Evolutionary conservation across 495 filamentous ascomycete genomes (phyloP).

Genomic region (Tuber magnatum): DNA sequence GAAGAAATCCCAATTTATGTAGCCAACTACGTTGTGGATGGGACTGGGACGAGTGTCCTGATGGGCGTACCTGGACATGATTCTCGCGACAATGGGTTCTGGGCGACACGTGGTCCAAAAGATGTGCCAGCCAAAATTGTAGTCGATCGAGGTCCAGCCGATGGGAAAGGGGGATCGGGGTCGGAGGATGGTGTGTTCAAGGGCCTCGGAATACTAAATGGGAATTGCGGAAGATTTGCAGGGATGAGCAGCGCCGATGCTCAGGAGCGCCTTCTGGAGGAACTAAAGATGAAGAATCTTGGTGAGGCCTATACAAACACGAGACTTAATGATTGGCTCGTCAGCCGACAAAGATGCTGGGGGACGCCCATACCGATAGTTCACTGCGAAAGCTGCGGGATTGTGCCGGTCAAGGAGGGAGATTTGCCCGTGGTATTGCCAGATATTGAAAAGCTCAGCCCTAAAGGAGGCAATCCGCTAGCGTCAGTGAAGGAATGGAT

Average conservation of each 20-base stretch:
- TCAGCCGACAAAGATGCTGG: slow-evolving; percentile 86
- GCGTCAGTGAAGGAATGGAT: slow-evolving; percentile 66
- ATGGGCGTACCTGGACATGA: slow-evolving; percentile 92
- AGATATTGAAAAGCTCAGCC: slow-evolving; percentile 56
- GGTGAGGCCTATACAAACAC: slow-evolving; percentile 27
- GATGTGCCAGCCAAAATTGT: slow-evolving; percentile 44
- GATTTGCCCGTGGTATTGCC: slow-evolving; percentile 73
- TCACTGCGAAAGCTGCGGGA: slow-evolving; percentile 69
- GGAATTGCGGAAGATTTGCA: slow-evolving; percentile 54
- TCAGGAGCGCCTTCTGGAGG: slow-evolving; percentile 55
- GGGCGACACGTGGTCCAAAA: slow-evolving; percentile 42
- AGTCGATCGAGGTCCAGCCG: slow-evolving; percentile 50
- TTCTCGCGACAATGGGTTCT: slow-evolving; percentile 67
- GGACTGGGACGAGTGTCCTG: slow-evolving; percentile 81
- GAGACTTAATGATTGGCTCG: slow-evolving; percentile 71
- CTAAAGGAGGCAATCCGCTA: slow-evolving; percentile 68
- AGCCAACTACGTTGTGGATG: slow-evolving; percentile 76
- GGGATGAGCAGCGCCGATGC: slow-evolving; percentile 58
- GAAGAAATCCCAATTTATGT: slow-evolving; percentile 65
- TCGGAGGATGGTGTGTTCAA: slow-evolving; percentile 48
- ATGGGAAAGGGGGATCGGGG: slow-evolving; percentile 46
- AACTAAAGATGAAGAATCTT: slow-evolving; percentile 52
- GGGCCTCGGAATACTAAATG: slow-evolving; percentile 59
- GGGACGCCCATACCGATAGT: slow-evolving; percentile 84
- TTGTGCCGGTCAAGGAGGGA: slow-evolving; percentile 67